Evolutionary conservation across 202 grass and related monocot species (phyloP).

Genomic region (Saccharum hybrid): DNA sequence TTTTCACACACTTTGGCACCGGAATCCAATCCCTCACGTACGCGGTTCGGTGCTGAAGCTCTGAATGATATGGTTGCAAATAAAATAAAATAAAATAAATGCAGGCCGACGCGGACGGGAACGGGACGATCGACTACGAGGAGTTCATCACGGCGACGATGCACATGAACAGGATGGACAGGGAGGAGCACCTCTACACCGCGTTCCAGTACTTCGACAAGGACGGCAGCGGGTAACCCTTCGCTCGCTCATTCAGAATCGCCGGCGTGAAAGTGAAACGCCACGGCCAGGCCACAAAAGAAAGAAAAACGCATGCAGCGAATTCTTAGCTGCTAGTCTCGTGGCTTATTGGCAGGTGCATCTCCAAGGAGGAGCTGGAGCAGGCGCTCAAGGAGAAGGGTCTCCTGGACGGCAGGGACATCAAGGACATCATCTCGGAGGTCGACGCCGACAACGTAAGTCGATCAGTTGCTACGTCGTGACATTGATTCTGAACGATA

Average conservation of each 20-base stretch:
- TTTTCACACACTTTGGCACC: neutral
- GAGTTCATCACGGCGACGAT: constrained; percentile 96
- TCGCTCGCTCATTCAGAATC: too few species aligned
- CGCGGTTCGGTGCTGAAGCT: too few species aligned
- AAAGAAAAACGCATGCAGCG: neutral
- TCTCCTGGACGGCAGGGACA: constrained; percentile 78
- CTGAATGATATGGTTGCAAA: neutral
- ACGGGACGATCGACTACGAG: constrained; percentile 84
- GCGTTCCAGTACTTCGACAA: constrained; percentile 97
- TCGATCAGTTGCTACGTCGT: neutral
- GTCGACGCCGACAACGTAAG: constrained; percentile 90
- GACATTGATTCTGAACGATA: neutral
- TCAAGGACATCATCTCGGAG: constrained; percentile 84
- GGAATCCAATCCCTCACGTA: too few species aligned
- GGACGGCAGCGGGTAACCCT: constrained; percentile 75
- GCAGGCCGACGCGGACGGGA: constrained; percentile 87
- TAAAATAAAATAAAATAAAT: neutral
- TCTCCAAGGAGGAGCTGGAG: constrained; percentile 91
- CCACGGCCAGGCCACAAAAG: neutral
- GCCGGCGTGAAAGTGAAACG: too few species aligned
- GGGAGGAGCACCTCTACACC: constrained; percentile 83
- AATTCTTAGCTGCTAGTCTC: neutral
- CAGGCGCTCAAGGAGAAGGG: constrained; percentile 88
- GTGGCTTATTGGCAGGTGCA: constrained; percentile 49
- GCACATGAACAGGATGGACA: constrained; percentile 92